Percentiles rank a stretch among this genome's conserved stretches.
Conservation (phyloP, 352 stramenopile species). For the Globisporangium cederbergense region DNA sequence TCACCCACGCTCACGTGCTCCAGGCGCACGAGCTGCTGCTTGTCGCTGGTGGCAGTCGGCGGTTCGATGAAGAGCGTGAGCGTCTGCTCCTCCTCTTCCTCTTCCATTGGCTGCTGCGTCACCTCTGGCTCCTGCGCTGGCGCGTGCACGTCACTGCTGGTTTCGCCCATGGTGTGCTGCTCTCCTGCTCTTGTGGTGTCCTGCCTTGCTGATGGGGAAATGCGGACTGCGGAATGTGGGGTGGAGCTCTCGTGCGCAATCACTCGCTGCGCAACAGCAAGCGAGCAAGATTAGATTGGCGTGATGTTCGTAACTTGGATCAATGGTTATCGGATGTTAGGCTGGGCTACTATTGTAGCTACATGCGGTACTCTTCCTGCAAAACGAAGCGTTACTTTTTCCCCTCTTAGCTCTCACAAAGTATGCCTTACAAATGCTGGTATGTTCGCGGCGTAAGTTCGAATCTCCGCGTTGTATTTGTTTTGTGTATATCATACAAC, state of each 20-base stretch:
- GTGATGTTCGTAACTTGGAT: not conserved
- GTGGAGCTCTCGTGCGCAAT: conserved; percentile 10
- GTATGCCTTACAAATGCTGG: too few relatives aligned
- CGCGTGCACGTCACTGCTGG: conserved; percentile 25
- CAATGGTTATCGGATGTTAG: too few relatives aligned
- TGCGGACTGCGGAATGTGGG: conserved; percentile 8
- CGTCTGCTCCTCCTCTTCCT: conserved; percentile 36
- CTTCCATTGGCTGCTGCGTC: not conserved
- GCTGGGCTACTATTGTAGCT: too few relatives aligned
- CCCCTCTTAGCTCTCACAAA: too few relatives aligned
- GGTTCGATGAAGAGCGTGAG: conserved; percentile 60
- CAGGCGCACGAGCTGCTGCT: conserved; percentile 38
- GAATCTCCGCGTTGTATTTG: too few relatives aligned
- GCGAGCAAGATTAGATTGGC: not conserved
- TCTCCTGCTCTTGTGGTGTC: not conserved
- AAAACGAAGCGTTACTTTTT: too few relatives aligned
- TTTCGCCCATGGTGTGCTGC: conserved; percentile 7
- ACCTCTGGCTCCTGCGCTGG: conserved; percentile 24
- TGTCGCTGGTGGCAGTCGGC: conserved; percentile 19
- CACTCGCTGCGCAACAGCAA: not conserved
- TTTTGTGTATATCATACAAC: too few relatives aligned
- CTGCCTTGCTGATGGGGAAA: conserved; percentile 2
- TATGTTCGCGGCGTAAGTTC: too few relatives aligned
- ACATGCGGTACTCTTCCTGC: too few relatives aligned
- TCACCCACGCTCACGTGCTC: conserved; percentile 71